phyloP scores from a whole-genome alignment of 768 basidiomycete species.

The Strobilomyces confusus region DNA sequence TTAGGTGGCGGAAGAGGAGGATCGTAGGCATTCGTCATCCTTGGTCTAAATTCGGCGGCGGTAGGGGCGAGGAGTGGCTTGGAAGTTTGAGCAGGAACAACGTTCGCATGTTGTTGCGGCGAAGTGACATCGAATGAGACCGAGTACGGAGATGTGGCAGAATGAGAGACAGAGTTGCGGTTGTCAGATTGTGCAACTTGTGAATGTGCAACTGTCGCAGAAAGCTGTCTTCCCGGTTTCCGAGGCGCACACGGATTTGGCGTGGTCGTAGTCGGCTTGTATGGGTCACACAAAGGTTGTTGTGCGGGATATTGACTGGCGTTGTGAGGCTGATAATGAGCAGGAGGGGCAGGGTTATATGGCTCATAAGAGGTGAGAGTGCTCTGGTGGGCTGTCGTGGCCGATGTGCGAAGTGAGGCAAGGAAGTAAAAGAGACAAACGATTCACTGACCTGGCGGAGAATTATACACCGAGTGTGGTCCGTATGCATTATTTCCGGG shows the following conservation, averaged over 20 bases:
- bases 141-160: conserved; percentile 26
- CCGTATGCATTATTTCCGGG: conserved; percentile 28
- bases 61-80: conserved; percentile 34
- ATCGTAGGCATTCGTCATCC: conserved; percentile 69
- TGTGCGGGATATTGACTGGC: conserved; percentile 15
- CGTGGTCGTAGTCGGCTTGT: conserved; percentile 27
- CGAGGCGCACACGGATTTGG: conserved; percentile 22
- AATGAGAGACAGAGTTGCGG: conserved; percentile 22
- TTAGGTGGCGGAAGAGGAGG: conserved; percentile 62
- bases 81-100: conserved; percentile 28
- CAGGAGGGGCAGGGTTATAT: conserved; percentile 19
- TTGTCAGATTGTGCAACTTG: conserved; percentile 33
- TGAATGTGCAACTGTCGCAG: conserved; percentile 15
- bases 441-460: conserved; percentile 24
- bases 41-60: conserved; percentile 54
- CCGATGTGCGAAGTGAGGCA: conserved; percentile 5
- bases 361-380: conserved; percentile 22
- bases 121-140: conserved; percentile 13
- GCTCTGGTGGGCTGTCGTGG: conserved; percentile 10
- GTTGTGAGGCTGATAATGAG: conserved; percentile 14
- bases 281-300: conserved; percentile 32
- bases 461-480: conserved; percentile 13
- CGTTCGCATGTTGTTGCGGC: conserved; percentile 16
- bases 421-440: background rate
- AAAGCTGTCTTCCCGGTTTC: conserved; percentile 10